phyloP scores from a whole-genome alignment of 1,284 basidiomycete genomes.

The Leccinum pachyderme region DNA sequence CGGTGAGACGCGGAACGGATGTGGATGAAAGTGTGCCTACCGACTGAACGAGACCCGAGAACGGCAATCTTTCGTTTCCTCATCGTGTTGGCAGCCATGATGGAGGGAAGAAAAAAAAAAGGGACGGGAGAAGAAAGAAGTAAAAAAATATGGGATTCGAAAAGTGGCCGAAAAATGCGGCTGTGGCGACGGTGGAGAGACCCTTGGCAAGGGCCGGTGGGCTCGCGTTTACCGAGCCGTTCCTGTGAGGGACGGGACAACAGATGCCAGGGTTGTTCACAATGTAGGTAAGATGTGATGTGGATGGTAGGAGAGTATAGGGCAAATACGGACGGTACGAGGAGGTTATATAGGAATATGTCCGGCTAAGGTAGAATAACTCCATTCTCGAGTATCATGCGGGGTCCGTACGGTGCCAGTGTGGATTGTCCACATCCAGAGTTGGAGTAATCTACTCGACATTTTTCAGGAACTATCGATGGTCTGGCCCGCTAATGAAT shows the following conservation, averaged over 20 bases:
- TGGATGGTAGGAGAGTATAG: not conserved
- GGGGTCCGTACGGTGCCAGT: constrained; percentile 32
- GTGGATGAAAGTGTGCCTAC: constrained; percentile 40
- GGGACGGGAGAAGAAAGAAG: constrained; percentile 7
- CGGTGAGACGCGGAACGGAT: constrained; percentile 13
- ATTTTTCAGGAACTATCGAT: constrained; percentile 19
- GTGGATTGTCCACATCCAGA: constrained; percentile 14
- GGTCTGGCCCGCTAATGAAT: constrained; percentile 16
- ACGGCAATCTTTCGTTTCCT: constrained; percentile 85
- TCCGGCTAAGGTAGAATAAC: constrained; percentile 1
- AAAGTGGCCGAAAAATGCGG: constrained; percentile 16
- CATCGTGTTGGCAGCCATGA: constrained; percentile 57
- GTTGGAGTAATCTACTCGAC: constrained; percentile 17
- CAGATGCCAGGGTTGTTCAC: constrained; percentile 14
- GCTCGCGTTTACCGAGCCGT: constrained; percentile 25
- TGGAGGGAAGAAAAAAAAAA: constrained; percentile 1
- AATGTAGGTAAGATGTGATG: not conserved
- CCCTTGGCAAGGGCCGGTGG: constrained; percentile 1
- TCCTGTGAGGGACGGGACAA: constrained; percentile 12
- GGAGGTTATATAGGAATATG: constrained; percentile 19
- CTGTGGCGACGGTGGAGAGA: constrained; percentile 18
- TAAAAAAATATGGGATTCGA: constrained; percentile 5
- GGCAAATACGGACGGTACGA: constrained; percentile 1
- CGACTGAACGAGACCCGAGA: constrained; percentile 78
- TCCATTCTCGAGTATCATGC: constrained; percentile 21